Evolutionary conservation across 306 rosid species (phyloP), one percentile per base, ranked within the genome.

Genomic region (Pyrus communis): DNA sequence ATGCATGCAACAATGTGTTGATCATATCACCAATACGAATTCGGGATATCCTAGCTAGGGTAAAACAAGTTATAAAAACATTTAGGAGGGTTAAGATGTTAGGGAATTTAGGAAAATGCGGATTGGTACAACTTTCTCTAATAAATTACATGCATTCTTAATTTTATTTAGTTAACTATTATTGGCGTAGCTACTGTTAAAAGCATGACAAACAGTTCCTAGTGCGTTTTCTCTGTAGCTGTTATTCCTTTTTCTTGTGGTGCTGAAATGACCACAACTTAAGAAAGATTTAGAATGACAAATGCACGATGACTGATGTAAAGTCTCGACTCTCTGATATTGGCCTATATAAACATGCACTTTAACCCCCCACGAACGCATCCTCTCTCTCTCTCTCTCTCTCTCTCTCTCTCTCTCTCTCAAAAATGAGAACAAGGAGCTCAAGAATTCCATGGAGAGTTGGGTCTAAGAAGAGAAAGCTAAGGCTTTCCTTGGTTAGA

Each of bases 401-500:
- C 35, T 67, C 66, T 38, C 66, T 69, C 59, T 49, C 15, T 49
- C 15, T 66, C 71, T n/a, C 33, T 58, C 63, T 35, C 22, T 27
- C 55, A 49, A 43, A 58, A 76, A 88, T 92, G 96, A 82, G 88
- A 42, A 72, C 79, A 58, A 77, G 79, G 84, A 22, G 86, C 45
- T 75, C 82, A 17, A 40, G 9, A 9, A 67, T 65, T 8, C 35
- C 59, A 27, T 71, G 86, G 85, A 71, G 82, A 60, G 80, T 80
- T 45, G 82, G 77, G 59, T 81, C 88, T 63, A 86, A 82, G 61
- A 93, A 82, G 86, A 88, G 73, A 76, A 90, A 70, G 87, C 79
- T 81, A 4, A 92, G 72, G 69, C 13, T 85, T 61, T 77, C 77
- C 46, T 78, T 78, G 61, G 57, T 70, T 23, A 81, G 79, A 67